Conservation (phyloP, 345 rosid genomes). For the sweet orange (Citrus sinensis) region DNA sequence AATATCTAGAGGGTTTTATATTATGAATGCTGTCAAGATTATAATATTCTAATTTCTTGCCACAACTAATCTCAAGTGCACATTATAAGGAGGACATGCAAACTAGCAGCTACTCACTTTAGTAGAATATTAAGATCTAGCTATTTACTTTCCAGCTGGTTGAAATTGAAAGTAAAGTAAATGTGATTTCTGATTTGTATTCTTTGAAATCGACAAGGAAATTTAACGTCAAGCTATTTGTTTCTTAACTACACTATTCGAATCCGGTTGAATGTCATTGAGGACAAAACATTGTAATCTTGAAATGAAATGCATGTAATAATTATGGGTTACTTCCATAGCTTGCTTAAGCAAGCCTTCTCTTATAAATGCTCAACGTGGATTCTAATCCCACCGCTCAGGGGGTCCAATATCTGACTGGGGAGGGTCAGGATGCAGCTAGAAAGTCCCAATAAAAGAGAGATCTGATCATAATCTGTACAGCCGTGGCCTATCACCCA, state of each 20-base stretch:
- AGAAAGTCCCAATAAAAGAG: background rate
- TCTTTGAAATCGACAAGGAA: too few species aligned
- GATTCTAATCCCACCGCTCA: background rate
- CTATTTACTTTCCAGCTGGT: background rate
- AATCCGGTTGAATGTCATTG: too few species aligned
- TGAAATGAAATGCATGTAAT: too few species aligned
- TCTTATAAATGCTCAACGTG: background rate
- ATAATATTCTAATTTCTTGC: background rate
- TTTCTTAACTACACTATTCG: too few species aligned
- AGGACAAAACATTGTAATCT: too few species aligned
- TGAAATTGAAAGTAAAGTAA: too few species aligned
- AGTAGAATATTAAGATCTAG: too few species aligned
- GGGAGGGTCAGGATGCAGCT: constrained; percentile 13
- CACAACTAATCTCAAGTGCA: background rate
- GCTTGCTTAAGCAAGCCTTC: background rate
- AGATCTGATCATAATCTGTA: background rate
- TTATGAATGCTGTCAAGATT: background rate
- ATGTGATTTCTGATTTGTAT: too few species aligned
- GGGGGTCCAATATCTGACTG: background rate
- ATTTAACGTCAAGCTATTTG: too few species aligned
- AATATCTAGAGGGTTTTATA: background rate
- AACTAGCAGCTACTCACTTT: too few species aligned
- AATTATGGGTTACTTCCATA: background rate
- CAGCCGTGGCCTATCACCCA: background rate
- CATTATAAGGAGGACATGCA: background rate